phyloP scores from a whole-genome alignment of 768 basidiomycete genomes.

The Lyophyllum decastes region DNA sequence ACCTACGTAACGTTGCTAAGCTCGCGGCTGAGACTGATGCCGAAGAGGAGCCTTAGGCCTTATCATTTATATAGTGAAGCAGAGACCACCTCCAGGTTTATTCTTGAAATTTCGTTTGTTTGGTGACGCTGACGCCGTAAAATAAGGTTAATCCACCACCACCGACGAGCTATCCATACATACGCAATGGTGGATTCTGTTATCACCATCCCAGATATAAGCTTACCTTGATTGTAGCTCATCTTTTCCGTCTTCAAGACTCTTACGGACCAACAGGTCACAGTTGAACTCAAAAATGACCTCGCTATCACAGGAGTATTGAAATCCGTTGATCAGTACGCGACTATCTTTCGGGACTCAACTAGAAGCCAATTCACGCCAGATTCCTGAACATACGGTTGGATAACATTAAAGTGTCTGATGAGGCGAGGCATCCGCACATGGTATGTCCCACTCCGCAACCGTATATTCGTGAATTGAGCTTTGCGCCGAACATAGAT shows the following conservation, averaged over 20 bases:
- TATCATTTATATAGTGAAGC: background rate
- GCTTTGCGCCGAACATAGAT: slow-evolving; percentile 54
- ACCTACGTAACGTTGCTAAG: background rate
- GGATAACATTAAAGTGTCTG: slow-evolving; percentile 90
- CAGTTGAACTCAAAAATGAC: slow-evolving; percentile 98
- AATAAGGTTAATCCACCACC: background rate
- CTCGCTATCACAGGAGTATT: slow-evolving; percentile 93
- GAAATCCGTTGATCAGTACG: slow-evolving; percentile 98
- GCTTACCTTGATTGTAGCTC: slow-evolving; percentile 48
- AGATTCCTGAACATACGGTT: slow-evolving; percentile 96
- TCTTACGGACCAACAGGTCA: slow-evolving; percentile 94
- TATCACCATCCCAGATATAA: background rate
- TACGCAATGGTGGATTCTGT: slow-evolving; percentile 4
- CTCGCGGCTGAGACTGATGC: too few species aligned
- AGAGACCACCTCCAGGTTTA: background rate
- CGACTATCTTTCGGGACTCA: background rate
- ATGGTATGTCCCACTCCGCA: slow-evolving; percentile 61
- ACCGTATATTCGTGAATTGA: background rate
- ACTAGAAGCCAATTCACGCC: background rate
- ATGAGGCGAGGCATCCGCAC: slow-evolving; percentile 93
- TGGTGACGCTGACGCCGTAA: background rate
- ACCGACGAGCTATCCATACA: background rate
- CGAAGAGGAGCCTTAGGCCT: too few species aligned
- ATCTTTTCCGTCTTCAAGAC: slow-evolving; percentile 99
- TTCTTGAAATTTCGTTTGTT: background rate